Evolutionary conservation across 106 monocot species (phyloP), one percentile per base, ranked within the genome.

Genomic region (Alisma plantagoaquatica): DNA sequence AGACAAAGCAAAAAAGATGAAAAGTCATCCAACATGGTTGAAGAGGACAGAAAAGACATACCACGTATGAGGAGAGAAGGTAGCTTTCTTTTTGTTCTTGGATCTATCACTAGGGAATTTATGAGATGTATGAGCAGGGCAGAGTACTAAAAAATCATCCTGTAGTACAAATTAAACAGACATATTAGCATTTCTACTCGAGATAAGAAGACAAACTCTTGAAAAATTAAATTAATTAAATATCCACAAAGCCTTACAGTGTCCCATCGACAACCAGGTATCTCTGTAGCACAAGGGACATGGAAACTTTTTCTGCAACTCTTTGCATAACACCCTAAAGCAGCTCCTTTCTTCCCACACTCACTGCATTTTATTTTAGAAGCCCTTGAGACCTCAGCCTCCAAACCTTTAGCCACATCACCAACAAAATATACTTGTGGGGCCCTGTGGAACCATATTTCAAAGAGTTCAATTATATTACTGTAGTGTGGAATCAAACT

Each of bases 141-240:
- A 96, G 7, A 89, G 73, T 41, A 96, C 25, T 45, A 78, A 69
- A 74, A 67, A 96, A n/a, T 89, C 78, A 11, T 70, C 84, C 94
- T 96, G 66, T 33, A 45, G 21, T 59, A 56, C 26, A 48, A 71
- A 19, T n/a, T n/a, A n/a, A n/a, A n/a, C n/a, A n/a, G n/a, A 43
- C 43, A 41, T 7, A 41, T 3, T 11, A 10, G 10, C 46, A 51
- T 23, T 43, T 29, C 26, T 10, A 29, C 1, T 22, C 16, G 33
- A 9, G 19, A 50, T 17, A 38, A 38, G 6, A 38, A 14, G 14
- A 38, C 8, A 20, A 4, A 7, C 12, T 11, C 29, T 56, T 3
- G 31, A 41, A 29, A 12, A 20, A 27, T 25, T 7, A 38, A 14
- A 6, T 7, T 7, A 38, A 38, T 38, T 38, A 6, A 8, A 43